phyloP scores from a whole-genome alignment of 805 yeast species.

The Sugiyamaella americana region DNA sequence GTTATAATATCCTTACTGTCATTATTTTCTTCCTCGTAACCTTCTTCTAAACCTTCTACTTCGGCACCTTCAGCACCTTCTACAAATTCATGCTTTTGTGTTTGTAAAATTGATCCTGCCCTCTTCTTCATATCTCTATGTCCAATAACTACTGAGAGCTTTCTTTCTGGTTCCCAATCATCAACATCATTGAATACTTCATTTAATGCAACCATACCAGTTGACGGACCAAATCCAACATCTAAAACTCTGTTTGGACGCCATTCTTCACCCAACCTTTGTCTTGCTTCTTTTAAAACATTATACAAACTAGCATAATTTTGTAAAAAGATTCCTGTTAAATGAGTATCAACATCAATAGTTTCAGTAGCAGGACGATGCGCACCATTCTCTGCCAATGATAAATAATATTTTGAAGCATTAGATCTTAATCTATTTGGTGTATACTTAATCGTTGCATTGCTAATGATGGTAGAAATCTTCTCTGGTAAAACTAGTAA shows the following conservation, averaged over 20 bases:
- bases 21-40: conserved; percentile 1
- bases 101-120: conserved; percentile 67
- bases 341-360: conserved; percentile 60
- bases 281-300: conserved; percentile 59
- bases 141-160: conserved; percentile 71
- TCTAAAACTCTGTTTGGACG: conserved; percentile 65
- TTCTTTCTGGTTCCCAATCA: conserved; percentile 48
- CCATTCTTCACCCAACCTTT: conserved; percentile 50
- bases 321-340: conserved; percentile 74
- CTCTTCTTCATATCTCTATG: conserved; percentile 67
- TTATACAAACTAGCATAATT: conserved; percentile 67
- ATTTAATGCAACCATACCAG: conserved; percentile 83
- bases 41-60: background rate
- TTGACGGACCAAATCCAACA: conserved; percentile 85
- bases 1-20: background rate
- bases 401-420: conserved; percentile 51
- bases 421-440: conserved; percentile 62
- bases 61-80: background rate
- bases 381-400: conserved; percentile 46
- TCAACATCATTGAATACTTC: conserved; percentile 59
- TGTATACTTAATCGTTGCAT: conserved; percentile 53
- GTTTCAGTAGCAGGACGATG: conserved; percentile 40
- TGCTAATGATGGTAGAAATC: conserved; percentile 53
- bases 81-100: conserved; percentile 40
- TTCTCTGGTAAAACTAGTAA: conserved; percentile 51